Evolutionary conservation across 352 stramenopile species (phyloP), one percentile per base, ranked within the genome.

Genomic region (Pythium pectinolyticum): DNA sequence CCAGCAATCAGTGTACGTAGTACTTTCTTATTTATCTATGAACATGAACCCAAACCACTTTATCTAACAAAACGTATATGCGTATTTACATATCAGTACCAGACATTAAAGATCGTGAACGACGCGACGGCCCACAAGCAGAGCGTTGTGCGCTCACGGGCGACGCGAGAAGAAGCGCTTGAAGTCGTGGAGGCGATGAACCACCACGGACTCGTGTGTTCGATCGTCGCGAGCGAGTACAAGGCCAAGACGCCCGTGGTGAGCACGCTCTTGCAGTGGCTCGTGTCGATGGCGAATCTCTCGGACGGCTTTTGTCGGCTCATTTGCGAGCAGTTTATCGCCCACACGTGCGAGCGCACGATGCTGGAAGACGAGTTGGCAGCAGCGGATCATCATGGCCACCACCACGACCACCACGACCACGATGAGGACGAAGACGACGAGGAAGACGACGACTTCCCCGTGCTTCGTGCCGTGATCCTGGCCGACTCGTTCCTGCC

Each of bases 401-500:
- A n/a, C n/a, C n/a, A n/a, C n/a, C n/a, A n/a, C n/a, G n/a, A n/a
- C n/a, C 41, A 48, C 20, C 14, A 8, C 7, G 43, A 34, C 12
- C 20, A 82, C 25, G 67, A 75, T 56, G 63, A 51, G 12, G 67
- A 77, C 28, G 69, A 56, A 53, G 80, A 69, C 39, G 73, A 69
- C 43, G 58, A 67, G 30, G 54, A 15, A 8, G 46, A 64, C 55
- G 48, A 66, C 41, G 66, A 85, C 43, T 90, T 87, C 47, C 75
- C 82, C 28, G 72, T 87, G 49, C 80, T 92, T 17, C 69, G 75
- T n/a, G 73, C 80, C 32, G 75, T 97, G 10, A 96, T 97, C 56
- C 78, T 93, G 51, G 84, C 84, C 17, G 88, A 97, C 56, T 80
- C 84, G 9, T 90, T 90, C 49, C 65, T 97, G 22, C 84, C 88